Percentiles rank a stretch among this genome's conserved stretches.
Evolutionary conservation across 257 asterid genomes (phyloP).

Genomic region (Phtheirospermum japonicum): DNA sequence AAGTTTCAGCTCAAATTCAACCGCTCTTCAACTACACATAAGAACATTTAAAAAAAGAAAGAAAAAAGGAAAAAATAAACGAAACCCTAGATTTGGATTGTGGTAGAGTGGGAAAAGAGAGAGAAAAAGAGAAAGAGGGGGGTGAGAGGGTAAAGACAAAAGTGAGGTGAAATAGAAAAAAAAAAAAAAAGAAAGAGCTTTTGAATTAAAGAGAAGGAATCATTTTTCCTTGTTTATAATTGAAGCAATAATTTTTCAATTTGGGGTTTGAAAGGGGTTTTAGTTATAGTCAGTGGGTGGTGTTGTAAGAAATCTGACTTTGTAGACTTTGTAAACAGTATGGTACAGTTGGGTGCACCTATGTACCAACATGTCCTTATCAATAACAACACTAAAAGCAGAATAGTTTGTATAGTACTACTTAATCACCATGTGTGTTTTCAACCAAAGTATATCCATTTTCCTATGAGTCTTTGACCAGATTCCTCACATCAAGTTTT

Average conservation of each 20-base stretch:
- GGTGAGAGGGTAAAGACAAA: constrained; percentile 70
- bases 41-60: constrained; percentile 28
- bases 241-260: constrained; percentile 23
- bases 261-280: constrained; percentile 33
- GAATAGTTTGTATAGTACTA: constrained; percentile 23
- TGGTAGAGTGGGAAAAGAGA: constrained; percentile 27
- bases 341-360: constrained; percentile 52
- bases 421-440: constrained; percentile 27
- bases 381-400: constrained; percentile 25
- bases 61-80: constrained; percentile 21
- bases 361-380: constrained; percentile 45
- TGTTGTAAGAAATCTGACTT: constrained; percentile 30
- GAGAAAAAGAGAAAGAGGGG: constrained; percentile 33
- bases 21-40: constrained; percentile 23
- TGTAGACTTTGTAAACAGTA: constrained; percentile 35
- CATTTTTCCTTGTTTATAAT: constrained; percentile 32
- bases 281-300: constrained; percentile 6
- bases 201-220: constrained; percentile 45
- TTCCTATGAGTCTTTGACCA: constrained; percentile 34
- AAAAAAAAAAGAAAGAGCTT: constrained; percentile 38
- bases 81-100: constrained; percentile 85
- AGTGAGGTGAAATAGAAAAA: constrained; percentile 52
- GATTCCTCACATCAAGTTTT: constrained; percentile 37
- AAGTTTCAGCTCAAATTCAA: constrained; percentile 30
- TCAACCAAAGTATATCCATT: constrained; percentile 22